Percentiles rank a stretch among this genome's conserved stretches.
phyloP scores from a whole-genome alignment of 495 filamentous ascomycete genomes.

The Hypoxylon fragiforme region DNA sequence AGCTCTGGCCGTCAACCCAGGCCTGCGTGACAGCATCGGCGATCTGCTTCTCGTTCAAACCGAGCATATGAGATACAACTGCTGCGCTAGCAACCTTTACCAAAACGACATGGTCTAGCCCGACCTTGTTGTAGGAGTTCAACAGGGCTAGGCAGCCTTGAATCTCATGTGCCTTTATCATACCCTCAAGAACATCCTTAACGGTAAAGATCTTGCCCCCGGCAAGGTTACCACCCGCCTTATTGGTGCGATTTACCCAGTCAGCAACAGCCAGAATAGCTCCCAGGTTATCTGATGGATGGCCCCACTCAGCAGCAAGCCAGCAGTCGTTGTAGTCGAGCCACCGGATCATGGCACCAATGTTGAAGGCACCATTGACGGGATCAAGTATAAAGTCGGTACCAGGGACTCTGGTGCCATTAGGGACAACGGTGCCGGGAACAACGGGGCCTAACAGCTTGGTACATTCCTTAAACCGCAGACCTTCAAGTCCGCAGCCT shows the following conservation, averaged over 20 bases:
- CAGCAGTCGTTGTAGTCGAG: constrained; percentile 99
- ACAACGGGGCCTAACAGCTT: constrained; percentile 96
- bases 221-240: constrained; percentile 81
- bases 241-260: constrained; percentile 96
- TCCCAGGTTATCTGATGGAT: constrained; percentile 95
- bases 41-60: constrained; percentile 84
- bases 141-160: constrained; percentile 95
- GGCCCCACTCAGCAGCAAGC: constrained; percentile 98
- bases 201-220: constrained; percentile 85
- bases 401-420: constrained; percentile 88
- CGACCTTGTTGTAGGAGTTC: constrained; percentile 98
- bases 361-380: constrained; percentile 96
- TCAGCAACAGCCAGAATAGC: constrained; percentile 95
- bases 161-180: constrained; percentile 99
- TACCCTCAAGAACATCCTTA: constrained; percentile 90
- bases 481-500: constrained; percentile 91
- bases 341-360: constrained; percentile 97
- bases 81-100: constrained; percentile 97
- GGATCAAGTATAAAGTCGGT: constrained; percentile 95
- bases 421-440: constrained; percentile 86
- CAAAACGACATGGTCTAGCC: constrained; percentile 93
- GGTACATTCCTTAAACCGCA: constrained; percentile 93
- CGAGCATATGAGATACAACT: constrained; percentile 92
- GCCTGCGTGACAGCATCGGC: constrained; percentile 95
- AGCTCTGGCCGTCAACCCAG: constrained; percentile 93